Evolutionary conservation across 2,329 filamentous ascomycete genomes (phyloP), one percentile per base, ranked within the genome.

Genomic region (Trichoderma endophyticum): DNA sequence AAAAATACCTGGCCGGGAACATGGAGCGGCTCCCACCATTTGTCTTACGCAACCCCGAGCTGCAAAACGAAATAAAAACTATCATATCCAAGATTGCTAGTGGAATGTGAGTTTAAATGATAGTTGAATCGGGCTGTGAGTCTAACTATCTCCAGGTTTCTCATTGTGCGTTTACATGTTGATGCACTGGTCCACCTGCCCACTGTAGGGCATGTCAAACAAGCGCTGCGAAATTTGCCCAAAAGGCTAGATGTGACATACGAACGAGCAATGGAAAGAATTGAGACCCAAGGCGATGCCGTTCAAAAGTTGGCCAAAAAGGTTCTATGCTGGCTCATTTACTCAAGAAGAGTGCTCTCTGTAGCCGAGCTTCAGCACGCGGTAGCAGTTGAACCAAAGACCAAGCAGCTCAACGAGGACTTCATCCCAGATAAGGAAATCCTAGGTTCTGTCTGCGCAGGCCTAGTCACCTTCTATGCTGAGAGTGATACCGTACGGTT

Each of bases 251-350:
- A 28, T 9, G 9, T 26, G 28, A 66, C 15, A 26, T 66, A 66
- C 6, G 12, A 56, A 3, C 66, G 63, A 64, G 66, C 71, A 30
- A 62, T 72, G n/a, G 30, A 15, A 12, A 63, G 71, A 21, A 72
- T 72, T 28, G 57, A 64, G 18, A 24, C 21, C 4, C 66, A 70
- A 24, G 34, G 51, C 4, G 18, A 39, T 26, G 15, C 30, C n/a
- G 9, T 63, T 2, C 7, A 28, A 6, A n/a, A 59, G 8, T 15
- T 72, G 3, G 71, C 66, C 6, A 72, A 48, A 43, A 63, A 48
- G 6, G 48, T 51, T 18, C 11, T 72, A 26, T 56, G 2, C 4
- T 72, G 71, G 71, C 69, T 70, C 6, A 30, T 36, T 21, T 15
- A 36, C 8, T 66, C 71, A 24, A 70, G 60, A 26, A 36, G 43